phyloP scores from a whole-genome alignment of 768 basidiomycete genomes.

The Lentinula aciculospora region DNA sequence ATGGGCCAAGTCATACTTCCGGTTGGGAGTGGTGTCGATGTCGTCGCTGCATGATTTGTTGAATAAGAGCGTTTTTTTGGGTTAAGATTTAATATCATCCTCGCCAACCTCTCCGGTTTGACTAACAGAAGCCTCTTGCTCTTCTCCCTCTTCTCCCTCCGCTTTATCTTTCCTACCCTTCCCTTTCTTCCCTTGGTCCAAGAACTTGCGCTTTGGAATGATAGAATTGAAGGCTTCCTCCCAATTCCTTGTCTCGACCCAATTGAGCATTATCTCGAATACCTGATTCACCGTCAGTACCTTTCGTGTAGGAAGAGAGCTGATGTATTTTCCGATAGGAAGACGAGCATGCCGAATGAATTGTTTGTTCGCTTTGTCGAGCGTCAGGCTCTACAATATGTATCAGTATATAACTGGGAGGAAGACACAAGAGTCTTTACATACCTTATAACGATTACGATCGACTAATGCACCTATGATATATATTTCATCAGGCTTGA shows the following conservation, averaged over 20 bases:
- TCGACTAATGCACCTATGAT: constrained; percentile 94
- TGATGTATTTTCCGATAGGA: constrained; percentile 90
- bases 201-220: constrained; percentile 89
- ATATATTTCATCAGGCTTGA: constrained; percentile 82
- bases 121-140: constrained; percentile 7
- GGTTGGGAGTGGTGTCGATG: too few relatives aligned
- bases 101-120: too few relatives aligned
- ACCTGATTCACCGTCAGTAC: constrained; percentile 97
- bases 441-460: constrained; percentile 92
- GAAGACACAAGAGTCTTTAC: constrained; percentile 15
- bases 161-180: constrained; percentile 8
- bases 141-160: constrained; percentile 5
- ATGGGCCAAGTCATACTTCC: too few relatives aligned
- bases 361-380: constrained; percentile 74
- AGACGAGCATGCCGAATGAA: constrained; percentile 82
- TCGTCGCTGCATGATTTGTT: too few relatives aligned
- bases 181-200: constrained; percentile 30
- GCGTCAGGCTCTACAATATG: constrained; percentile 69
- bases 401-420: constrained; percentile 7
- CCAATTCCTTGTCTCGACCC: constrained; percentile 87
- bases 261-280: constrained; percentile 87
- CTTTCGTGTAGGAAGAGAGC: constrained; percentile 82
- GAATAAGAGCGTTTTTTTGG: too few relatives aligned
- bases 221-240: constrained; percentile 80
- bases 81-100: too few relatives aligned